Base-by-base conservation (phyloP, 768 basidiomycete genomes). In the Russula olivacea region DNA sequence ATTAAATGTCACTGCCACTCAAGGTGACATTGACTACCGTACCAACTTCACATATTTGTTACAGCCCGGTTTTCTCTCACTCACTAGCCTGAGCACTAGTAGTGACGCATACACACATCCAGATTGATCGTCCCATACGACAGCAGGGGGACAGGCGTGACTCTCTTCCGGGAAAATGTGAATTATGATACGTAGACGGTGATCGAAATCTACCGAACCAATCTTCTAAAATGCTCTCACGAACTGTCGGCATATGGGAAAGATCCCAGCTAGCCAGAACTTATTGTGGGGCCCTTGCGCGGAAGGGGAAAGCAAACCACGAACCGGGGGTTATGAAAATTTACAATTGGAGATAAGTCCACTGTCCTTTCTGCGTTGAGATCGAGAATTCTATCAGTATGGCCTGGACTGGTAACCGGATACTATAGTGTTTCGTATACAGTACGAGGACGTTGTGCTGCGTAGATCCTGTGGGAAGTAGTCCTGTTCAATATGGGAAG, bases 141-240 rank as follows among this genome's bases (percentile, higher is more conserved):
- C n/a, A 36, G 12, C n/a, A 36, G n/a, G 55, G 8, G 23, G 40
- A 11, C 17, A 41, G 25, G 40, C 6, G 17, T 28, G 21, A n/a
- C 21, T 56, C 10, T 21, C 7, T 12, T 45, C 19, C 28, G n/a
- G 41, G 7, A 32, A 32, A n/a, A 11, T 21, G n/a, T 8, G 19
- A 47, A 45, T 12, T 12, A 43, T 57, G 55, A 57, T 47, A 57
- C 55, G 55, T 57, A 14, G 43, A 32, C 21, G 11, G n/a, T 45
- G 43, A 47, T 34, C 30, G 43, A 57, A 32, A 34, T 47, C 12
- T 34, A 32, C 30, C 30, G 7, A 57, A 10, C 12, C 43, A 4
- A 34, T 60, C 45, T 38, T 21, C 14, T 32, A 21, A 30, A 14
- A 38, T 4, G 52, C 43, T 47, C 41, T 38, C 59, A 49, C 43